These are phyloP conservation scores for Coniella lustricola DNA, from an alignment of 2,329 filamentous ascomycete species.

Conservation along the genomic window DNA sequence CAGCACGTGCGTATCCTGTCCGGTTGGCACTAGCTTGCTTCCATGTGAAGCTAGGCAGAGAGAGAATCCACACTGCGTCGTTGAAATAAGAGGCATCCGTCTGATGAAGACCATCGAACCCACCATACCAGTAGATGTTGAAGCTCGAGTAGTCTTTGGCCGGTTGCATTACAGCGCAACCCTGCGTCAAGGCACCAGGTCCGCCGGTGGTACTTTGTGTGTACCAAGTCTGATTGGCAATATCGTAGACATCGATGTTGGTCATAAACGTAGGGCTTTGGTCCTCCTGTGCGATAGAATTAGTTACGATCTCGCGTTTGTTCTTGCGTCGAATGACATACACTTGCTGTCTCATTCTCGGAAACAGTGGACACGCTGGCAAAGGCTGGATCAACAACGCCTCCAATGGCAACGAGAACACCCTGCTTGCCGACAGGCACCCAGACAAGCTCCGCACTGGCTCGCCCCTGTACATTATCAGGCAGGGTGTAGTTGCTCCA, in stretches of 20 bases:
- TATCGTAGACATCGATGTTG: conserved; percentile 70
- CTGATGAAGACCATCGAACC: conserved; percentile 51
- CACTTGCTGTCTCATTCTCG: conserved; percentile 30
- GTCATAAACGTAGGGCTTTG: conserved; percentile 66
- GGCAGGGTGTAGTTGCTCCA: conserved; percentile 55
- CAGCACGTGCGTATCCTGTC: conserved; percentile 52
- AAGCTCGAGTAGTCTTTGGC: conserved; percentile 66
- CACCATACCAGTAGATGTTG: conserved; percentile 81
- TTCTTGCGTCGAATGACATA: conserved; percentile 18
- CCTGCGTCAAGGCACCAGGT: conserved; percentile 50
- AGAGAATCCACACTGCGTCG: conserved; percentile 75
- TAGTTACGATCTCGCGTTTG: conserved; percentile 14
- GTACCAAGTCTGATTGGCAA: conserved; percentile 61
- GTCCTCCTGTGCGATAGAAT: conserved; percentile 37
- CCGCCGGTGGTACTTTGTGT: conserved; percentile 58
- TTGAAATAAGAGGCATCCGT: conserved; percentile 28
- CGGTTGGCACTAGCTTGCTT: conserved; percentile 43
- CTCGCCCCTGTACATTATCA: conserved; percentile 42
- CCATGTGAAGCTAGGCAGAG: conserved; percentile 76
- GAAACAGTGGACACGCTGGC: conserved; percentile 22
- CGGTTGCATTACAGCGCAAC: conserved; percentile 68
- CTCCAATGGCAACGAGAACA: conserved; percentile 70
- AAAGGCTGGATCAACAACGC: conserved; percentile 57
- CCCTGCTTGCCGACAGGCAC: conserved; percentile 71
- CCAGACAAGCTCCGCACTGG: conserved; percentile 62